Evolutionary conservation across 2,329 filamentous ascomycete species (phyloP), one percentile per base, ranked within the genome.

Genomic region (Arthrobotrys conoides): DNA sequence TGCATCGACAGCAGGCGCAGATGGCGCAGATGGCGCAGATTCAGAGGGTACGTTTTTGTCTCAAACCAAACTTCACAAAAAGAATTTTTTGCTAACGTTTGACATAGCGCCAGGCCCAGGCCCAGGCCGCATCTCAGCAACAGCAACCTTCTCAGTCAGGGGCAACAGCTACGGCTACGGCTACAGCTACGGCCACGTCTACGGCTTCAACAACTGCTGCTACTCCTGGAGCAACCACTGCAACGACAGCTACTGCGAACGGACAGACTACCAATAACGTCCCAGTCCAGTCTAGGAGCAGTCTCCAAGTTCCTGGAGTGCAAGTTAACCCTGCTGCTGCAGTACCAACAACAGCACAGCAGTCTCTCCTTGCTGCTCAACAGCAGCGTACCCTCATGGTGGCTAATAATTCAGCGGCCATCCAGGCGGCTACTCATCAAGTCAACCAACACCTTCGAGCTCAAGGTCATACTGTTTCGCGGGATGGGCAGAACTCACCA

Each of bases 1-100:
- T 90, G 82, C 82, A 88, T 68, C 86, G 87, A 72, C 88, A 89
- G 83, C 86, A 86, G 75, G 86, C 88, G 82, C 86, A 89, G 82
- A 86, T 88, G 66, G 80, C 76, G 20, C 88, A 89, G 82, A 90
- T 92, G 83, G 87, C 92, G 83, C 85, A 88, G 79, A 86, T 87
- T 71, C 87, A 87, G 81, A 85, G 87, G 82, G 87, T 88, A 85
- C 22, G 76, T n/a, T n/a, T 70, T 41, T 44, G 4, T n/a, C 44
- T 55, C n/a, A n/a, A n/a, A n/a, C n/a, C n/a, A n/a, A n/a, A n/a
- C n/a, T n/a, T n/a, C n/a, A n/a, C n/a, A n/a, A 22, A 33, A 30
- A 30, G 14, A 36, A n/a, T n/a, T 18, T 20, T 20, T 6, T 6
- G 18, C 66, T 44, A 36, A 27, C 18, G 1, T 22, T 22, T 6